Conservation (phyloP, 108 stramenopile genomes). For the Craspedostauros australis region DNA sequence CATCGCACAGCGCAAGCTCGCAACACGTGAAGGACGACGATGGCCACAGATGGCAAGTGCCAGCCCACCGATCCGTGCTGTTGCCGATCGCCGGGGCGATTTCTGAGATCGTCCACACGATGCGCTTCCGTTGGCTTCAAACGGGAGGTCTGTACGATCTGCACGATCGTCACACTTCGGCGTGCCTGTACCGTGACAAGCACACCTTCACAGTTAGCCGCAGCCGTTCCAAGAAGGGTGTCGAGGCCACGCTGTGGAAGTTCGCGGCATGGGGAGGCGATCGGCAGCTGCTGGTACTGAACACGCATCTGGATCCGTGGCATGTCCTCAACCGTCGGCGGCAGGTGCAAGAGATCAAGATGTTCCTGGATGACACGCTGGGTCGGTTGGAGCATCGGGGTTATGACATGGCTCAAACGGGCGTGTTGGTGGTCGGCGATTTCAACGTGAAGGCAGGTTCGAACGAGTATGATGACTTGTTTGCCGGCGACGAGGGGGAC, state of each 20-base stretch:
- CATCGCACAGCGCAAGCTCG: background rate
- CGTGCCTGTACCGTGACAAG: slow-evolving; percentile 16
- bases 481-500: background rate
- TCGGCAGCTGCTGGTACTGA: slow-evolving; percentile 10
- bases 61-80: background rate
- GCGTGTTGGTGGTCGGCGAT: slow-evolving; percentile 21
- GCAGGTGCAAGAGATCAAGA: slow-evolving; percentile 11
- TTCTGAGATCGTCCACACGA: slow-evolving; percentile 10
- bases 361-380: slow-evolving; percentile 10
- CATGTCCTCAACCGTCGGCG: slow-evolving; percentile 1
- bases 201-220: slow-evolving; percentile 19
- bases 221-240: slow-evolving; percentile 13
- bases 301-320: slow-evolving; percentile 27
- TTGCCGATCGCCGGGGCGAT: background rate
- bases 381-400: background rate
- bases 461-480: slow-evolving; percentile 3
- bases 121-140: slow-evolving; percentile 10
- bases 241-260: slow-evolving; percentile 26
- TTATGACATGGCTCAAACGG: slow-evolving; percentile 9
- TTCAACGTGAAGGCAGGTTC: slow-evolving; percentile 22
- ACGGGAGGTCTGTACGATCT: slow-evolving; percentile 22
- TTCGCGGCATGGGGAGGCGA: slow-evolving; percentile 6
- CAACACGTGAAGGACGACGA: background rate
- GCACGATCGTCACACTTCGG: background rate
- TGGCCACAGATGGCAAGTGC: background rate